Conservation (phyloP, 768 basidiomycete genomes). For the Boletellus emodensis region DNA sequence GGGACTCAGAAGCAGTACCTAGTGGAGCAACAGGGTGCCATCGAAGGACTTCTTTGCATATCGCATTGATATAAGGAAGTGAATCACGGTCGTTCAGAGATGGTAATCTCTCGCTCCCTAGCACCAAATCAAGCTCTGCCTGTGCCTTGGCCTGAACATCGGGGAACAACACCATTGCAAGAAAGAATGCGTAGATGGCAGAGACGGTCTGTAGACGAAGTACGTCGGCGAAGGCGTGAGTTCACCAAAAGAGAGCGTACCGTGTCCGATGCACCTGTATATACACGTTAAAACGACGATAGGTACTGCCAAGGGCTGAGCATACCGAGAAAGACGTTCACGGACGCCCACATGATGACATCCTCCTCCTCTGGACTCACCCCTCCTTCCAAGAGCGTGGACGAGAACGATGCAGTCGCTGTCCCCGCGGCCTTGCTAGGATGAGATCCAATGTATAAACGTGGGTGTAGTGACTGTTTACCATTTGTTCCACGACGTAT, state of each 20-base stretch:
- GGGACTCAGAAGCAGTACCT: too few relatives aligned
- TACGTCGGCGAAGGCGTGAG: constrained; percentile 7
- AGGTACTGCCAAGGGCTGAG: too few relatives aligned
- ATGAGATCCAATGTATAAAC: too few relatives aligned
- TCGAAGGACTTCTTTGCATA: constrained; percentile 25
- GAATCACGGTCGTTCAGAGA: constrained; percentile 16
- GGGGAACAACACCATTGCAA: constrained; percentile 23
- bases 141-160: constrained; percentile 23
- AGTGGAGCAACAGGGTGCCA: too few relatives aligned
- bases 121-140: constrained; percentile 22
- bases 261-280: constrained; percentile 44
- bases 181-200: constrained; percentile 20
- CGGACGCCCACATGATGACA: constrained; percentile 17
- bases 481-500: constrained; percentile 47
- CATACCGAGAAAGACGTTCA: constrained; percentile 9
- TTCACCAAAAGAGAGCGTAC: constrained; percentile 30
- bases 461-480: constrained; percentile 9
- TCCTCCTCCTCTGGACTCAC: constrained; percentile 17
- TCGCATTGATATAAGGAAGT: constrained; percentile 25
- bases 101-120: constrained; percentile 21
- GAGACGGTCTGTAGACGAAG: constrained; percentile 12
- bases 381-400: constrained; percentile 9
- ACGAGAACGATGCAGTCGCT: constrained; percentile 19
- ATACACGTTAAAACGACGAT: neutral
- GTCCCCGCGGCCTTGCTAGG: constrained; percentile 7